Evolutionary conservation across 163 green algal genomes (phyloP).

Genomic region (Coccomyxa subellipsoidea): DNA sequence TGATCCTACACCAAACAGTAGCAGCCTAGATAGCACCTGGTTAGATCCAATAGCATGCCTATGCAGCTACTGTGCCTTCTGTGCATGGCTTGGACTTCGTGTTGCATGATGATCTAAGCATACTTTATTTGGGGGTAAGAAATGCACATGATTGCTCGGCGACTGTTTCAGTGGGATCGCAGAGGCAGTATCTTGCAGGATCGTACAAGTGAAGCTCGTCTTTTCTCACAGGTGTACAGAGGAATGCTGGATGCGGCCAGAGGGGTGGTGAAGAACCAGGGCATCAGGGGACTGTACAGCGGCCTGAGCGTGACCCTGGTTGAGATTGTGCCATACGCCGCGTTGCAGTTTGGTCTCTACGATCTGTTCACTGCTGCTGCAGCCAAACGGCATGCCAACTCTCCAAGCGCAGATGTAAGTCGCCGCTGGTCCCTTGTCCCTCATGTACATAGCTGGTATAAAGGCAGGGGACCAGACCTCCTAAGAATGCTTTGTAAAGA

Average conservation of each 20-base stretch:
- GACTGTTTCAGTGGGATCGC: too few relatives aligned
- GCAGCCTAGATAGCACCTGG: neutral
- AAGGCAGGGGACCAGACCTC: too few relatives aligned
- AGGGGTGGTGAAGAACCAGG: slow-evolving; percentile 66
- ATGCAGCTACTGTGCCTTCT: neutral
- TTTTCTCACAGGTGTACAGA: slow-evolving; percentile 86
- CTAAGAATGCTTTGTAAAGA: too few relatives aligned
- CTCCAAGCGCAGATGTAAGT: neutral
- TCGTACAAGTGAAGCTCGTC: too few relatives aligned
- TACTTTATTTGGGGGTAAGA: too few relatives aligned
- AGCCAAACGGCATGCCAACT: neutral
- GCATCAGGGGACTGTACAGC: slow-evolving; percentile 82
- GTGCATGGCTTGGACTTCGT: neutral
- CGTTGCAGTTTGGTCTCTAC: slow-evolving; percentile 91
- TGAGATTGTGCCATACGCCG: slow-evolving; percentile 97
- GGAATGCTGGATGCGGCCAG: slow-evolving; percentile 72
- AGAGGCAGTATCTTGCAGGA: too few relatives aligned
- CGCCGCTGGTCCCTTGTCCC: neutral
- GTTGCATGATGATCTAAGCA: too few relatives aligned
- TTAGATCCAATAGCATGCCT: neutral
- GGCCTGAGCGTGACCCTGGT: slow-evolving; percentile 90
- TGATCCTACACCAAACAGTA: neutral
- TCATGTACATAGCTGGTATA: too few relatives aligned
- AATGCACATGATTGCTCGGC: too few relatives aligned
- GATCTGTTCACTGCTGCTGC: slow-evolving; percentile 56